Evolutionary conservation across 768 basidiomycete species (phyloP), one percentile per base, ranked within the genome.

Genomic region (Pisolithus orientalis): DNA sequence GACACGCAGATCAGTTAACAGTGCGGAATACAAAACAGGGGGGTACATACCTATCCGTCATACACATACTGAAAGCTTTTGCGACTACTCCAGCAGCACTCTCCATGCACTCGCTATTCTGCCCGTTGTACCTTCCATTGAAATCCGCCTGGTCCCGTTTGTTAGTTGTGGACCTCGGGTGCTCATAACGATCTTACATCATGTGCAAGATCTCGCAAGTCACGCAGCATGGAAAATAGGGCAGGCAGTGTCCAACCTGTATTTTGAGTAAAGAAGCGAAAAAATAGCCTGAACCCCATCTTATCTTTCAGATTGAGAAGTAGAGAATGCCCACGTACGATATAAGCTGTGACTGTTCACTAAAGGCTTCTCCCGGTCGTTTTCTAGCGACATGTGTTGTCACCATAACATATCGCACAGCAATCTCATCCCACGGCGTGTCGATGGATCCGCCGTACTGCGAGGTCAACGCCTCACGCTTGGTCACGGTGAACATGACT

Each of bases 221-320:
- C 92, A 48, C 84, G 74, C 28, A 94, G 67, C 37, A 92, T 80
- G 14, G 86, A 84, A 63, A 92, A 95, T 29, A 97, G 66, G 0
- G 85, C 85, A 17, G 85, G 89, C 3, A 97, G 69, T 28, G 87
- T 86, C 94, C 94, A 97, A 1, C 90, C 85, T 24, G 83, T 83
- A 62, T 90, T 87, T 53, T 79, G 80, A n/a, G 78, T 75, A 55
- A 94, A 86, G 70, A 81, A 94, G 31, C 86, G 80, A 48, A 85
- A 80, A 69, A 93, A 92, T 3, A 82, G 66, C 13, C 88, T 90
- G 48, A 38, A n/a, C 14, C 24, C 47, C 6, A 46, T 1, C 28
- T 54, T 48, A 43, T 43, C 54, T 34, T 44, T 39, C 13, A 47
- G 37, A 5, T 16, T 27, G 28, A 13, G 28, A 34, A 17, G 14